Conservation (phyloP, 2,329 filamentous ascomycete genomes). For the Erysiphe pulchra region DNA sequence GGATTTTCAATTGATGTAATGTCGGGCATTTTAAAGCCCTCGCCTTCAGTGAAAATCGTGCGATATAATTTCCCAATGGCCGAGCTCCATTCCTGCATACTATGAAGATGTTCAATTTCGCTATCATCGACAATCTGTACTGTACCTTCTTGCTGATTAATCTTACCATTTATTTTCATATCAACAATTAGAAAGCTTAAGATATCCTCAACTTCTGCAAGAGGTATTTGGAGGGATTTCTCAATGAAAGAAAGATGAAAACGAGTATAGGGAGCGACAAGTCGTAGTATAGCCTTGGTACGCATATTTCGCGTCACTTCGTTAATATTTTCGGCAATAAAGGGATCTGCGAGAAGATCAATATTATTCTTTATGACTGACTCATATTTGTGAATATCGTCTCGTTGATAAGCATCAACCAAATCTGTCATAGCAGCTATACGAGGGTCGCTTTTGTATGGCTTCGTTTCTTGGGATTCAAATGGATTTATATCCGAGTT, state of each 20-base stretch:
- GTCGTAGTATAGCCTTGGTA: conserved; percentile 77
- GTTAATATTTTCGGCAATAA: conserved; percentile 97
- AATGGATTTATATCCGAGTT: conserved; percentile 97
- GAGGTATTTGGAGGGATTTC: conserved; percentile 61
- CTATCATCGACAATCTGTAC: conserved; percentile 54
- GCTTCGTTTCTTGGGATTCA: conserved; percentile 95
- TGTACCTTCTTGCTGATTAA: conserved; percentile 68
- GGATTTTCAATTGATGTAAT: conserved; percentile 6
- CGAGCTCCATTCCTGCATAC: conserved; percentile 45
- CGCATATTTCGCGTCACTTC: conserved; percentile 97
- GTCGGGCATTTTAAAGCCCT: conserved; percentile 28
- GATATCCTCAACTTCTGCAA: conserved; percentile 79
- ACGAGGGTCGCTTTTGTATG: conserved; percentile 83
- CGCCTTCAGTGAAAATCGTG: conserved; percentile 51
- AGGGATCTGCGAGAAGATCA: conserved; percentile 72
- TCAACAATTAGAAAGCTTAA: conserved; percentile 85
- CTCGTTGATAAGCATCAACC: conserved; percentile 85
- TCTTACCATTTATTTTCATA: conserved; percentile 61
- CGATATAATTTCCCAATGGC: conserved; percentile 44
- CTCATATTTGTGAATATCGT: conserved; percentile 84
- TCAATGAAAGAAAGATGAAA: conserved; percentile 79
- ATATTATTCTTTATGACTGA: conserved; percentile 65
- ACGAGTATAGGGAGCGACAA: conserved; percentile 83
- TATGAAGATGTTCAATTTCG: conserved; percentile 48
- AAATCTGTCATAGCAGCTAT: conserved; percentile 95